Base-by-base conservation (phyloP, 2,329 filamentous ascomycete species). In the Neocucurbitaria cava region DNA sequence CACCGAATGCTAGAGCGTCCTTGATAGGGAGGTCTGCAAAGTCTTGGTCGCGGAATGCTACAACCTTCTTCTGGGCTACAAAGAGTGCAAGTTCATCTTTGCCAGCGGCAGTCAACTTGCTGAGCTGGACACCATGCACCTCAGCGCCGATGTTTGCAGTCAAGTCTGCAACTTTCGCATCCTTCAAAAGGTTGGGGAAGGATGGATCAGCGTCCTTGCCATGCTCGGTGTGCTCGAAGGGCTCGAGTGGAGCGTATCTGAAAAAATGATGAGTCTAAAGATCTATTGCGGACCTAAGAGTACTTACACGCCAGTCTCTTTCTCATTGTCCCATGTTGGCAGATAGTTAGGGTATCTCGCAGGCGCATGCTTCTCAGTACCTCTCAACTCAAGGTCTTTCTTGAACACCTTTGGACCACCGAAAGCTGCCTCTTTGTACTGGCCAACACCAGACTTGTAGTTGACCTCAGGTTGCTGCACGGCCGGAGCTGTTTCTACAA, bases 51-150 rank as follows among this genome's bases (percentile, higher is more conserved):
- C 89, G 86, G 82, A 94, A 93, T 28, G 88, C 84, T 79, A 60
- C 89, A 5, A 93, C 89, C 70, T 92, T 92, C 69, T 89, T 86
- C 76, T 91, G 83, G 10, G 90, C 87, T 10, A 92, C 88, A 59
- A 89, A 87, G 20, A 88, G 84, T 1, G 91, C 90, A 5, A 94
- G 82, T 72, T 94, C 88, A 66, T 93, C 88, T 70, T 91, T 92
- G 49, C 87, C 89, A 15, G 87, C 85, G 39, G 86, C 76, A 48
- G 79, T 85, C 11, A 94, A 81, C 58, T 83, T 81, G 76, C 85
- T 90, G 26, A 94, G 78, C 74, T 94, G 90, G 26, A 93, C 78
- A 33, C 89, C 89, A 3, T 78, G 80, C 28, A 94, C 80, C 69
- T 92, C 89, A 15, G 88, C 86, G 52, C 90, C 90, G 61, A 90